These are phyloP conservation scores for Wakefieldia striispora DNA, from an alignment of 768 basidiomycete genomes.

Conservation along the genomic window DNA sequence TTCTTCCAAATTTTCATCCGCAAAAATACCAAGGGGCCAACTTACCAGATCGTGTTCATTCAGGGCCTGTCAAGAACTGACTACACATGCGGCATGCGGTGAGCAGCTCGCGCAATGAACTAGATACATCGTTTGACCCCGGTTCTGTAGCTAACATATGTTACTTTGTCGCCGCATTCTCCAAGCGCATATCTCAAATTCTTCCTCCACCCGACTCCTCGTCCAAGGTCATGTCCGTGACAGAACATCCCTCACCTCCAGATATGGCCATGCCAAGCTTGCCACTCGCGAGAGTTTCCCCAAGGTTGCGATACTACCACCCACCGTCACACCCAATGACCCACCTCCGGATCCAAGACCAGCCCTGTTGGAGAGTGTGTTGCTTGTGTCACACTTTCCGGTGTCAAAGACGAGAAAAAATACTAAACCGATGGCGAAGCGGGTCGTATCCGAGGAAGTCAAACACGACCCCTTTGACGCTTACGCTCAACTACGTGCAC, in stretches of 20 bases:
- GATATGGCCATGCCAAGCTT: constrained; percentile 11
- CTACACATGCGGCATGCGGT: constrained; percentile 57
- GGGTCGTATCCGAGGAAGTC: constrained; percentile 10
- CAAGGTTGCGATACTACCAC: constrained; percentile 3
- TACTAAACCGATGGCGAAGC: constrained; percentile 8
- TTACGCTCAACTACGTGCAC: constrained; percentile 25
- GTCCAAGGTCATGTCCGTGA: constrained; percentile 18
- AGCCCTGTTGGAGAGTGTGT: constrained; percentile 24
- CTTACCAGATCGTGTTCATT: constrained; percentile 26
- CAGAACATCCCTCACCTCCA: constrained; percentile 8
- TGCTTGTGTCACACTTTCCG: constrained; percentile 27
- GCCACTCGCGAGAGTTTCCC: constrained; percentile 14
- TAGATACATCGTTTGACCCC: neutral
- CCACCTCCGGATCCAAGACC: constrained; percentile 7
- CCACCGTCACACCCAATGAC: neutral
- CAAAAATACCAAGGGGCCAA: neutral
- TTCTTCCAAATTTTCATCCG: constrained; percentile 28
- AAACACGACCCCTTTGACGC: constrained; percentile 28
- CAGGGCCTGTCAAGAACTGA: constrained; percentile 28
- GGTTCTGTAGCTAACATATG: constrained; percentile 62
- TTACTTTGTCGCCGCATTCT: constrained; percentile 64
- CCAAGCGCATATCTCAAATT: constrained; percentile 43
- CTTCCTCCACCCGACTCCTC: constrained; percentile 22
- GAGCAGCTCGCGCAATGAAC: constrained; percentile 15
- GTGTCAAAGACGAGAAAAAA: constrained; percentile 19